These are phyloP conservation scores for Marasmius oreades DNA, from an alignment of 1,284 basidiomycete species.

Conservation along the genomic window DNA sequence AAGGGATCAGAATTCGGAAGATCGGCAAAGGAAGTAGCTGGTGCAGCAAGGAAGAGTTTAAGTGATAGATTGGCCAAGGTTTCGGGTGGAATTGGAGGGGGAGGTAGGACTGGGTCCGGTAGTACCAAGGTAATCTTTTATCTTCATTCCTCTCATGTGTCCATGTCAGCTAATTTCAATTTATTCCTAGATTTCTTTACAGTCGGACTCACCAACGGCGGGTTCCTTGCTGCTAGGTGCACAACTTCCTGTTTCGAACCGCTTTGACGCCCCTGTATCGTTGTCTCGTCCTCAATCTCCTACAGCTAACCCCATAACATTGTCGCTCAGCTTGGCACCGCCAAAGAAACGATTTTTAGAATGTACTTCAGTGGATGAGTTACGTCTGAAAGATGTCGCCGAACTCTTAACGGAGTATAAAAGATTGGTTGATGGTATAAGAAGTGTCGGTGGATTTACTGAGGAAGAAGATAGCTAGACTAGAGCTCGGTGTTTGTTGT, in stretches of 20 bases:
- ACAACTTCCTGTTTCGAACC: constrained; percentile 19
- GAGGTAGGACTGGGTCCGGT: constrained; percentile 32
- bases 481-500: too few relatives aligned
- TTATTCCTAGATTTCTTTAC: too few relatives aligned
- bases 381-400: constrained; percentile 71
- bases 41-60: constrained; percentile 53
- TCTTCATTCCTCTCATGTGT: constrained; percentile 7
- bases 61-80: constrained; percentile 76
- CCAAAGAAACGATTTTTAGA: constrained; percentile 67
- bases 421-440: constrained; percentile 52
- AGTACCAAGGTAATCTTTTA: not conserved
- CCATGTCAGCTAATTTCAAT: not conserved
- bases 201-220: constrained; percentile 39
- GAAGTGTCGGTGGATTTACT: constrained; percentile 38
- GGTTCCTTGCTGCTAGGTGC: constrained; percentile 36
- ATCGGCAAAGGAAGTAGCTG: constrained; percentile 23
- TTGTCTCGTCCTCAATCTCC: constrained; percentile 26
- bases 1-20: constrained; percentile 17
- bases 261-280: constrained; percentile 39
- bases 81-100: constrained; percentile 50
- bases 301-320: not conserved
- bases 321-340: constrained; percentile 33
- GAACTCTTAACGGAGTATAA: constrained; percentile 76
- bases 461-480: not conserved
- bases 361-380: constrained; percentile 61